Conservation (phyloP, 2,329 filamentous ascomycete species). For the Nothophoma quercina region DNA sequence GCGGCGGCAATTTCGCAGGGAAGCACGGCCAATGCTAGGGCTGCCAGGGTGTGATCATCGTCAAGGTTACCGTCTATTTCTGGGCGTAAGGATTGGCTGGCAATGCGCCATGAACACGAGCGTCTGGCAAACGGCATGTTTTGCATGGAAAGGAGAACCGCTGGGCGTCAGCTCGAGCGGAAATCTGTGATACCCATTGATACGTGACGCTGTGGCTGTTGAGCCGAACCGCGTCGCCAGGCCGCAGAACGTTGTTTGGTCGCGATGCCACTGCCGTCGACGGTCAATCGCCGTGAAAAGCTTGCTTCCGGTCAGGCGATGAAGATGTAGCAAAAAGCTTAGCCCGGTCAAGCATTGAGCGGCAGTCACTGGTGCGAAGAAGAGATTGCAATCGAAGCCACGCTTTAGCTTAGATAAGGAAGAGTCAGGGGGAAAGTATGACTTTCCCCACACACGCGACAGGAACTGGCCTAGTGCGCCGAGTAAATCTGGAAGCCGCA, state of each 20-base stretch:
- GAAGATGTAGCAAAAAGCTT: conserved; percentile 29
- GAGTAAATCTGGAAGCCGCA: conserved; percentile 12
- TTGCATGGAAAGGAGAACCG: conserved; percentile 1
- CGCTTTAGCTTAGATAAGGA: conserved; percentile 15
- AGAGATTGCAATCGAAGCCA: conserved; percentile 23
- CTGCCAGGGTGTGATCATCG: conserved; percentile 30
- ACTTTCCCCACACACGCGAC: conserved; percentile 14
- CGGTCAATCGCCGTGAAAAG: conserved; percentile 7
- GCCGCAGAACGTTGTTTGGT: not conserved
- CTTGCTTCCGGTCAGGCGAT: conserved; percentile 8
- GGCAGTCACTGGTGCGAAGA: conserved; percentile 3
- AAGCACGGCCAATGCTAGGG: conserved; percentile 32
- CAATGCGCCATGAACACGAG: conserved; percentile 16
- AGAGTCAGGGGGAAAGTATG: conserved; percentile 12
- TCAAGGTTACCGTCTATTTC: conserved; percentile 35
- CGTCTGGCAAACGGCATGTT: conserved; percentile 18
- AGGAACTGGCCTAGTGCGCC: conserved; percentile 23
- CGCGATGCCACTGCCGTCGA: not conserved
- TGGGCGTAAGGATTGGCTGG: conserved; percentile 30
- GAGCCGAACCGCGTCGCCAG: not conserved
- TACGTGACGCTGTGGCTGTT: not conserved
- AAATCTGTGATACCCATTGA: not conserved
- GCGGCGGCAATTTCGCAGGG: conserved; percentile 38
- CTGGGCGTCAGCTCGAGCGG: conserved; percentile 16
- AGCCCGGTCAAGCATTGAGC: conserved; percentile 29